phyloP scores from a whole-genome alignment of 345 rosid species.

The Citrus medica region DNA sequence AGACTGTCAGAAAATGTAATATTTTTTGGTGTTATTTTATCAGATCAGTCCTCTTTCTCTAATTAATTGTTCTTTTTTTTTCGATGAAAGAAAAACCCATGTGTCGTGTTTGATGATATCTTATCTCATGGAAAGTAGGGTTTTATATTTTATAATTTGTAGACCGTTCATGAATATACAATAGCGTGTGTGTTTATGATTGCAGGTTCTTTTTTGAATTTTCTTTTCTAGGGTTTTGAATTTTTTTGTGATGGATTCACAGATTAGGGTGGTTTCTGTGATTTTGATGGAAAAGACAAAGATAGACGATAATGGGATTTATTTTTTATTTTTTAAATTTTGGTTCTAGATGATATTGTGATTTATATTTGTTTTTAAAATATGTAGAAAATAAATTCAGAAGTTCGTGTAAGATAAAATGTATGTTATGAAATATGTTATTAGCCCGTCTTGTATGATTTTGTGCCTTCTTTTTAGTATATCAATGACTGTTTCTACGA shows the following conservation, averaged over 20 bases:
- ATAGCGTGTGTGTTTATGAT: background rate
- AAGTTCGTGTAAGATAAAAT: background rate
- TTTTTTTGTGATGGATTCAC: background rate
- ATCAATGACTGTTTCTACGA: background rate
- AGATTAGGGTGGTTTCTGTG: background rate
- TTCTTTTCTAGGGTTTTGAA: background rate
- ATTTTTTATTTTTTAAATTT: too few relatives aligned
- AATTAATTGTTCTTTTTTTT: background rate
- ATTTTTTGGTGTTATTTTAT: background rate
- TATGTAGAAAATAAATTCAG: background rate
- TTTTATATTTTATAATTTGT: background rate
- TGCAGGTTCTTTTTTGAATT: background rate
- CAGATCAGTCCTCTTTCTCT: background rate
- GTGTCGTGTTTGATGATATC: background rate
- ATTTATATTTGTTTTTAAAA: background rate
- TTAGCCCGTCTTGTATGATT: background rate
- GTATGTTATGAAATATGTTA: background rate
- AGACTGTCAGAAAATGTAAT: slow-evolving; percentile 56
- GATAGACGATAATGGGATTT: background rate
- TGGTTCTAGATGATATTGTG: background rate
- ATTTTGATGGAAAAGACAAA: background rate
- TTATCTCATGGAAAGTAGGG: background rate
- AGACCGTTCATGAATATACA: background rate
- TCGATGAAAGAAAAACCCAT: background rate
- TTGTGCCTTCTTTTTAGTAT: background rate